phyloP scores from a whole-genome alignment of 129 eudicot genomes.

The Flaveria ramosissima region DNA sequence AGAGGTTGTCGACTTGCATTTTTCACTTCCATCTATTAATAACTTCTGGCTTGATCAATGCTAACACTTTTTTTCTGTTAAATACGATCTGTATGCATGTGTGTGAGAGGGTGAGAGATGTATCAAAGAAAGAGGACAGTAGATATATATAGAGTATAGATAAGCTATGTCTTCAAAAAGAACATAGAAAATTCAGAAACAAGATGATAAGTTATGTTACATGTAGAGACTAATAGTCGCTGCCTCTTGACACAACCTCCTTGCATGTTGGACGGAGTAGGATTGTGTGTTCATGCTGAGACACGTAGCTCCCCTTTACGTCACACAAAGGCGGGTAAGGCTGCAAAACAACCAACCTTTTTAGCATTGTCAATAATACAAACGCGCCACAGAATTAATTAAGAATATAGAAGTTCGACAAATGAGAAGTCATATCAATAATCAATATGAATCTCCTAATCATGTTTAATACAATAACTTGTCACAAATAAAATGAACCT shows the following conservation, averaged over 20 bases:
- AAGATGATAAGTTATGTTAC: constrained; percentile 19
- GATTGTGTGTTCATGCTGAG: constrained; percentile 96
- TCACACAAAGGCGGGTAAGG: constrained; percentile 97
- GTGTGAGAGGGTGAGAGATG: too few species aligned
- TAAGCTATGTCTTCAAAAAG: background rate
- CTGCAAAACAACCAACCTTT: constrained; percentile 42
- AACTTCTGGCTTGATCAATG: too few species aligned
- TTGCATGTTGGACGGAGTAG: constrained; percentile 98
- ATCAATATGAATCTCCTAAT: background rate
- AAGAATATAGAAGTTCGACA: too few species aligned
- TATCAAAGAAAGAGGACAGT: background rate
- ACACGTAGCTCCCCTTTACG: constrained; percentile 91
- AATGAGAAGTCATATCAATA: background rate
- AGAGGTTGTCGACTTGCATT: too few species aligned
- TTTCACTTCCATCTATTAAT: too few species aligned
- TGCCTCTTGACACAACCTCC: constrained; percentile 95
- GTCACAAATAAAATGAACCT: too few species aligned
- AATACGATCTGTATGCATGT: too few species aligned
- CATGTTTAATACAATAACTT: background rate
- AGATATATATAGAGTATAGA: background rate
- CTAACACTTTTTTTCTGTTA: too few species aligned
- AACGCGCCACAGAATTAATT: background rate
- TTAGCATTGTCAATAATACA: too few species aligned
- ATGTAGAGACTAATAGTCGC: constrained; percentile 56
- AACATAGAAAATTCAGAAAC: background rate